Conservation (phyloP, 2,329 filamentous ascomycete species). For the Diaporthe sp. region DNA sequence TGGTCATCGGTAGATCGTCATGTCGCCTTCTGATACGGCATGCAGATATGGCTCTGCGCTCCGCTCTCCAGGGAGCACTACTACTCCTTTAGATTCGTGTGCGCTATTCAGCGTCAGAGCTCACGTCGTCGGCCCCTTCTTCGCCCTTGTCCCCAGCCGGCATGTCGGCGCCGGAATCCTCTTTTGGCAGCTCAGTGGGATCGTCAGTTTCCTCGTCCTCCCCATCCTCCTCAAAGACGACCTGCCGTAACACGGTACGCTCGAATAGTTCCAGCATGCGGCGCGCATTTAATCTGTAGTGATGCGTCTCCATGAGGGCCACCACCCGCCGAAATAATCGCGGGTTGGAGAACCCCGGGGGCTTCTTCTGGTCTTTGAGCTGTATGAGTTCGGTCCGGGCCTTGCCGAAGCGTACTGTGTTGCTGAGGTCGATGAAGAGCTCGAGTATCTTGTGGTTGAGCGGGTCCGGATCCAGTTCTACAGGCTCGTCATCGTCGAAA, state of each 20-base stretch:
- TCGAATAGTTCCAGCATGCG: conserved; percentile 96
- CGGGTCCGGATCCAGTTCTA: conserved; percentile 56
- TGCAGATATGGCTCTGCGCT: conserved; percentile 38
- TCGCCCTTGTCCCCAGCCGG: conserved; percentile 39
- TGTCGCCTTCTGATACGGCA: not conserved
- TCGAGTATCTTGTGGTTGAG: conserved; percentile 84
- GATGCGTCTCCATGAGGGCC: conserved; percentile 86
- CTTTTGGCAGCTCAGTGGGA: not conserved
- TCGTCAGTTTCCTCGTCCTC: conserved; percentile 49
- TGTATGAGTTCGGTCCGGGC: conserved; percentile 85
- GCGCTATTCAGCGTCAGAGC: conserved; percentile 64
- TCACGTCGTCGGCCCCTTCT: conserved; percentile 66
- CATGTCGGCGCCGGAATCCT: conserved; percentile 12
- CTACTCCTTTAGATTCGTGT: conserved; percentile 70
- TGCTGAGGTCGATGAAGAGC: conserved; percentile 88
- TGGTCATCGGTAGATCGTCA: not conserved
- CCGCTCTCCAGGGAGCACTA: conserved; percentile 53
- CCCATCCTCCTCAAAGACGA: conserved; percentile 83
- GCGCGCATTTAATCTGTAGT: conserved; percentile 88
- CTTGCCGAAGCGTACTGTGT: conserved; percentile 92
- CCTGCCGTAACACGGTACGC: conserved; percentile 85
- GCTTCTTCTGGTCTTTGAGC: conserved; percentile 82
- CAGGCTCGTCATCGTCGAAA: conserved; percentile 45
- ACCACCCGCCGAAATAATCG: conserved; percentile 88
- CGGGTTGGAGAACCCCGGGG: conserved; percentile 80